phyloP scores from a whole-genome alignment of 1,139 yeast species.

The Suhomyces bribrorum region DNA sequence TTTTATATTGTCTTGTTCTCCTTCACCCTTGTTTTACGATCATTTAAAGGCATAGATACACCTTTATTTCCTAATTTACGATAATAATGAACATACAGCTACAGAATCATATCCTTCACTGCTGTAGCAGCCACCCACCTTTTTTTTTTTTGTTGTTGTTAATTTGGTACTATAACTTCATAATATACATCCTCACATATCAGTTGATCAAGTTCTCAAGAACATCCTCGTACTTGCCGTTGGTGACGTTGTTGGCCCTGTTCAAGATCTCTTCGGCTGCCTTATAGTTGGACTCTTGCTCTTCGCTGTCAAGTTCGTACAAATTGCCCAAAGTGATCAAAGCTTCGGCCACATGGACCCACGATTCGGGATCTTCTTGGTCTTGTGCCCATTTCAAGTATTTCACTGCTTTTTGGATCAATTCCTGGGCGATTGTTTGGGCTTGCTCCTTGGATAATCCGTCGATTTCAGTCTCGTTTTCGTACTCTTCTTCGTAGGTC shows the following conservation, averaged over 20 bases:
- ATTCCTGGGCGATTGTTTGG: conserved; percentile 49
- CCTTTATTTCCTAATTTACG: conserved; percentile 1
- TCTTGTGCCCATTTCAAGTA: conserved; percentile 61
- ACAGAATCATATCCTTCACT: no score
- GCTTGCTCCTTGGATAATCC: conserved; percentile 46
- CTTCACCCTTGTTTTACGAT: no score
- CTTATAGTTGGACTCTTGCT: conserved; percentile 63
- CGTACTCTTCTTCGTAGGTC: conserved; percentile 57
- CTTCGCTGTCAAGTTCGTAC: conserved; percentile 59
- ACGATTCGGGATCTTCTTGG: conserved; percentile 73
- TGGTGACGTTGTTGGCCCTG: conserved; percentile 73
- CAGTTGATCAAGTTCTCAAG: conserved; percentile 40
- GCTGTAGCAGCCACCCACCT: no score
- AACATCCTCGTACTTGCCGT: conserved; percentile 67
- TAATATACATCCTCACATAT: background rate
- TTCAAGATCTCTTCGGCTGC: conserved; percentile 65
- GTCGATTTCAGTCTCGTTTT: conserved; percentile 38
- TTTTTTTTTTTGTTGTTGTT: no score
- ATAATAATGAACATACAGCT: background rate
- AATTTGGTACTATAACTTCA: no score
- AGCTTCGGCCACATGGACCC: conserved; percentile 86
- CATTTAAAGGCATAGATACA: no score
- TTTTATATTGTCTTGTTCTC: background rate
- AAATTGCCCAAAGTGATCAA: conserved; percentile 76
- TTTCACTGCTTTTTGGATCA: conserved; percentile 57